phyloP scores from a whole-genome alignment of 257 asterid species.

The Solanum chiquidenum region DNA sequence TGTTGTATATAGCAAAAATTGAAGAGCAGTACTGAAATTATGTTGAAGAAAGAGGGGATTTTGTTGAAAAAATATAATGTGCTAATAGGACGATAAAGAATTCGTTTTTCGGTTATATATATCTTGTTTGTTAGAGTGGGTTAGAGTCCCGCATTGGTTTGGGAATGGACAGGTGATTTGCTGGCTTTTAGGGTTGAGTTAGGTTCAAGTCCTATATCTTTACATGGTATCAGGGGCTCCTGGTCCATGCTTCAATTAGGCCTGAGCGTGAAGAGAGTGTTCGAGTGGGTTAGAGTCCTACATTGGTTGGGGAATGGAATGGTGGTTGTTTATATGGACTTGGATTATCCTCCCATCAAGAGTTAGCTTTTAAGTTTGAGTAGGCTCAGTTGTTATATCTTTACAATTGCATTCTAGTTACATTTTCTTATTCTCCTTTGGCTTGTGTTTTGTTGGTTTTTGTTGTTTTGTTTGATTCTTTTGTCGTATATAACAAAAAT shows the following conservation, averaged over 20 bases:
- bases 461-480: neutral
- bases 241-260: neutral
- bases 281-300: neutral
- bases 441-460: neutral
- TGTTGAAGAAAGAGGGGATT: neutral
- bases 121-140: neutral
- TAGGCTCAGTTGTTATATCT: neutral
- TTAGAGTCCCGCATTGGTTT: neutral
- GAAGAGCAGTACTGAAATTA: neutral
- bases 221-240: neutral
- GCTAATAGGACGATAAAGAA: neutral
- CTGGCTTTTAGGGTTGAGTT: neutral
- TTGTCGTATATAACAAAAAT: neutral
- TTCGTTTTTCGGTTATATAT: neutral
- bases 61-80: neutral
- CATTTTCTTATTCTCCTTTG: neutral
- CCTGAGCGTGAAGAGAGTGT: neutral
- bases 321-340: neutral
- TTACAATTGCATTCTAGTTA: neutral
- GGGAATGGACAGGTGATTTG: neutral
- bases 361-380: neutral
- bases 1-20: neutral
- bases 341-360: neutral
- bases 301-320: neutral
- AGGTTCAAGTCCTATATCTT: neutral